Conservation (phyloP, 1,284 basidiomycete genomes). For the Sphaerobolus stellatus region DNA sequence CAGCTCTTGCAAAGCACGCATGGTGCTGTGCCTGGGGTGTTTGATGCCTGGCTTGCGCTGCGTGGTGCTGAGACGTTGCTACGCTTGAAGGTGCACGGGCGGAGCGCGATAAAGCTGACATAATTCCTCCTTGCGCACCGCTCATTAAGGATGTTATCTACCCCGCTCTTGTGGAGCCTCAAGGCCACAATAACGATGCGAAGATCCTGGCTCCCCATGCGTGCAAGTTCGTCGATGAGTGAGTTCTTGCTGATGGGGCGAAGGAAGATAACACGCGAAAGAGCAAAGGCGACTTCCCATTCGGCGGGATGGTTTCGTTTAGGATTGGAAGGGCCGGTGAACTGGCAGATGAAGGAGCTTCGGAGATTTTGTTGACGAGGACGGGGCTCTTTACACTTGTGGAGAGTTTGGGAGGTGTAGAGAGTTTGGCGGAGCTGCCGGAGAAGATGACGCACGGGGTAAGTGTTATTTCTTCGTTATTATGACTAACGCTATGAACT, state of each 20-base stretch:
- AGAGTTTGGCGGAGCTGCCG: conserved; percentile 85
- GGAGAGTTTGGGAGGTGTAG: conserved; percentile 89
- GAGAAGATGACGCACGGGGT: conserved; percentile 83
- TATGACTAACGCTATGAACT: no score
- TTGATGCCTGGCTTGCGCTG: conserved; percentile 91
- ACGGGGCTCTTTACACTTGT: conserved; percentile 81
- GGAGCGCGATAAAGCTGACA: conserved; percentile 80
- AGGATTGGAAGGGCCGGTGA: no score
- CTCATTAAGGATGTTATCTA: conserved; percentile 81
- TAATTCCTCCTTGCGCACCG: conserved; percentile 54
- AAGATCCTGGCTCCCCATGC: no score
- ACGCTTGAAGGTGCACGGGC: conserved; percentile 84
- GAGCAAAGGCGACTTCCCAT: conserved; percentile 64
- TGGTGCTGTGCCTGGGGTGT: conserved; percentile 84
- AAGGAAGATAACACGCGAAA: no score
- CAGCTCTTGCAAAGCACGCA: conserved; percentile 93
- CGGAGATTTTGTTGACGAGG: conserved; percentile 69
- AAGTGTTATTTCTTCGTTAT: no score
- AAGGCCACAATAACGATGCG: no score
- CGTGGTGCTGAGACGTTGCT: conserved; percentile 91
- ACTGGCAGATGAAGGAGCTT: no score
- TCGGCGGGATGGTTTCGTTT: conserved; percentile 84
- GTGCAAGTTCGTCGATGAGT: no score
- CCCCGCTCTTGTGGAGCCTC: conserved; percentile 72
- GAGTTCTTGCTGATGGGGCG: no score